Evolutionary conservation across 2,329 filamentous ascomycete species (phyloP).

Genomic region (Coccinonectria pachysandricola): DNA sequence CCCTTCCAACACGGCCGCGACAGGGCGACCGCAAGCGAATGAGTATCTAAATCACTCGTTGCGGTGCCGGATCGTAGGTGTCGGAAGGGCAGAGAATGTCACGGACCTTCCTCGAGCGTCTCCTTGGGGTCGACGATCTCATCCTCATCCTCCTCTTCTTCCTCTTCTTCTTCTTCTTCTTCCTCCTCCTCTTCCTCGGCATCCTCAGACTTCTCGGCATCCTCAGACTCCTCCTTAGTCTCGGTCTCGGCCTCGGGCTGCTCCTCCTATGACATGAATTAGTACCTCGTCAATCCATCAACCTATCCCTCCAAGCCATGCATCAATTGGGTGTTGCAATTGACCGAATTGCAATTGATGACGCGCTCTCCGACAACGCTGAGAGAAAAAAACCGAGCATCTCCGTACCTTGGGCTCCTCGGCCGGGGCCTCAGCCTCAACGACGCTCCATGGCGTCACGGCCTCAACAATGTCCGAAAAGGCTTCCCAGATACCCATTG

Average conservation of each 20-base stretch:
- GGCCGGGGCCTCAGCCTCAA: slow-evolving; percentile 58
- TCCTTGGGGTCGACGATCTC: slow-evolving; percentile 84
- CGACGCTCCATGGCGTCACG: slow-evolving; percentile 53
- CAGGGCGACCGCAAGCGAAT: slow-evolving; percentile 6
- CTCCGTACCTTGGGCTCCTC: slow-evolving; percentile 47
- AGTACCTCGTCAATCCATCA: too few species aligned
- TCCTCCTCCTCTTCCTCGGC: slow-evolving; percentile 20
- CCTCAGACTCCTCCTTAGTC: slow-evolving; percentile 19
- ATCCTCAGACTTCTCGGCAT: slow-evolving; percentile 24
- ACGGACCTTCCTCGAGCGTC: slow-evolving; percentile 81
- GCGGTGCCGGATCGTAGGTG: too few species aligned
- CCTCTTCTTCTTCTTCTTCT: slow-evolving; percentile 36
- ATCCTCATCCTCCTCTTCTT: slow-evolving; percentile 66
- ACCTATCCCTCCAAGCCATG: too few species aligned
- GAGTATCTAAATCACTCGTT: slow-evolving; percentile 11
- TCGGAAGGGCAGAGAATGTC: too few species aligned
- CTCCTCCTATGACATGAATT: slow-evolving; percentile 24
- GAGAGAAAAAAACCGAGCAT: slow-evolving; percentile 5
- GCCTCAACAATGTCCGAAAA: slow-evolving; percentile 55
- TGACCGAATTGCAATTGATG: too few species aligned
- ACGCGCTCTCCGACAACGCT: too few species aligned
- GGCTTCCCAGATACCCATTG: slow-evolving; percentile 59
- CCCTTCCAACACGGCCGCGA: too few species aligned
- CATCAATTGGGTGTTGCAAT: too few species aligned
- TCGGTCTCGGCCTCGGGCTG: slow-evolving; percentile 46